Conservation (phyloP, 768 basidiomycete genomes). For the Mrakia gelida region DNA sequence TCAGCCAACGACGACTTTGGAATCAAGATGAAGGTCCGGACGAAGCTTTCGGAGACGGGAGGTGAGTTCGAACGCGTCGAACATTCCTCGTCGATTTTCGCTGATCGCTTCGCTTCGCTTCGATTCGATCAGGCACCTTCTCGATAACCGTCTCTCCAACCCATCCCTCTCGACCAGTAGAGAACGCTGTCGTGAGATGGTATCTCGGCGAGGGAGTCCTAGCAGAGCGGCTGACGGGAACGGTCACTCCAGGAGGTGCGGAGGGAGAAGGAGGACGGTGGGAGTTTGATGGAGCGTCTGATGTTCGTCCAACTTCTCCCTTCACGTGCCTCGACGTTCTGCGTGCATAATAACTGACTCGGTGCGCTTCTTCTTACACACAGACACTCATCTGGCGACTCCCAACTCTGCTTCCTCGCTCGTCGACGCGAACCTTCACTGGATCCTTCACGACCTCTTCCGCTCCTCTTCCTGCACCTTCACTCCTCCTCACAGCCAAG, state of each 20-base stretch:
- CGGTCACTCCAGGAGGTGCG: conserved; percentile 41
- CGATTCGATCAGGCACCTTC: conserved; percentile 40
- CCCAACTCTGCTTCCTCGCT: not conserved
- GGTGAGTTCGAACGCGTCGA: conserved; percentile 49
- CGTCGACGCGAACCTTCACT: conserved; percentile 3
- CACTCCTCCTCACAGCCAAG: conserved; percentile 11
- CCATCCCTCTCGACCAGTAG: conserved; percentile 53
- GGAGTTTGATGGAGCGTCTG: conserved; percentile 68
- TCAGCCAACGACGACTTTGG: conserved; percentile 44
- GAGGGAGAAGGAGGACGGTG: conserved; percentile 58
- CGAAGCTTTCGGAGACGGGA: conserved; percentile 48
- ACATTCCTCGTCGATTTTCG: conserved; percentile 56
- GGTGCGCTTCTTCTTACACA: not conserved
- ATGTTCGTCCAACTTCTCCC: conserved; percentile 46
- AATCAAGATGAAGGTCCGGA: conserved; percentile 37
- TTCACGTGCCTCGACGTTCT: not conserved
- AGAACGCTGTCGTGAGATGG: conserved; percentile 66
- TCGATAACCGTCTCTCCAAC: conserved; percentile 40
- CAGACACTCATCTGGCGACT: conserved; percentile 29
- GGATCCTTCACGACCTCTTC: conserved; percentile 18
- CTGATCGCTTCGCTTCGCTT: not conserved
- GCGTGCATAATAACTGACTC: not conserved
- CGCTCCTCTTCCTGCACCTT: conserved; percentile 10
- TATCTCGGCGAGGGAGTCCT: conserved; percentile 70
- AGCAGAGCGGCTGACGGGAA: conserved; percentile 65